Conservation (phyloP, 495 filamentous ascomycete genomes). For the Jackrogersella minutella region DNA sequence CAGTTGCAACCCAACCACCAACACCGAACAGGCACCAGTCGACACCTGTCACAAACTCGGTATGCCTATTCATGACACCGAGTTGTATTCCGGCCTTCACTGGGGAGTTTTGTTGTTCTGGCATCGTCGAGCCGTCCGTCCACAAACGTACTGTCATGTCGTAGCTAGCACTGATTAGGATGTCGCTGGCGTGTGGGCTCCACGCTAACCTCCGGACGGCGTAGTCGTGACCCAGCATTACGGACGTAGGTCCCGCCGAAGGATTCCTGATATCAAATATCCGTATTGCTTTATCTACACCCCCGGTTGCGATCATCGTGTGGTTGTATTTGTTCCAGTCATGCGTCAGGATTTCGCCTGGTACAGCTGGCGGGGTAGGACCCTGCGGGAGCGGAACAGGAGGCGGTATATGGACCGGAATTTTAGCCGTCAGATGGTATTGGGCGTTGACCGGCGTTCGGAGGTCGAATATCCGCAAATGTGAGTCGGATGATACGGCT, state of each 20-base stretch:
- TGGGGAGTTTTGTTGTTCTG: constrained; percentile 39
- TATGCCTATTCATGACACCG: constrained; percentile 88
- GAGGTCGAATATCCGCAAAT: constrained; percentile 88
- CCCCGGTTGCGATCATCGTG: constrained; percentile 81
- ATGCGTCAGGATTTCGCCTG: constrained; percentile 84
- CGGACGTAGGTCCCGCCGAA: constrained; percentile 69
- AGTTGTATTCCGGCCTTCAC: constrained; percentile 70
- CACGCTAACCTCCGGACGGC: constrained; percentile 85
- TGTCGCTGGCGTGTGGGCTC: constrained; percentile 88
- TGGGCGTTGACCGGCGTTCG: constrained; percentile 79
- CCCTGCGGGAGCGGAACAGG: constrained; percentile 49
- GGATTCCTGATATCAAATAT: constrained; percentile 87
- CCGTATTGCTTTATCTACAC: constrained; percentile 87
- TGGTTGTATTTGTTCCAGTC: constrained; percentile 99
- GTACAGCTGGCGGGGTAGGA: constrained; percentile 45
- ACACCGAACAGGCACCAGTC: constrained; percentile 97
- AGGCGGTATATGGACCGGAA: constrained; percentile 76
- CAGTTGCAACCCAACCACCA: constrained; percentile 94
- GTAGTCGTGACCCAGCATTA: constrained; percentile 87
- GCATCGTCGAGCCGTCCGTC: constrained; percentile 75
- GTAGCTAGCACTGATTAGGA: constrained; percentile 88
- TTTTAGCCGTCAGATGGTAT: constrained; percentile 79
- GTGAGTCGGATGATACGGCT: constrained; percentile 82
- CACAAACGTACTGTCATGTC: constrained; percentile 97
- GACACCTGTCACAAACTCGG: constrained; percentile 95